These are phyloP conservation scores for Laetiporus sulphureus DNA, from an alignment of 1,284 basidiomycete species.

Conservation along the genomic window DNA sequence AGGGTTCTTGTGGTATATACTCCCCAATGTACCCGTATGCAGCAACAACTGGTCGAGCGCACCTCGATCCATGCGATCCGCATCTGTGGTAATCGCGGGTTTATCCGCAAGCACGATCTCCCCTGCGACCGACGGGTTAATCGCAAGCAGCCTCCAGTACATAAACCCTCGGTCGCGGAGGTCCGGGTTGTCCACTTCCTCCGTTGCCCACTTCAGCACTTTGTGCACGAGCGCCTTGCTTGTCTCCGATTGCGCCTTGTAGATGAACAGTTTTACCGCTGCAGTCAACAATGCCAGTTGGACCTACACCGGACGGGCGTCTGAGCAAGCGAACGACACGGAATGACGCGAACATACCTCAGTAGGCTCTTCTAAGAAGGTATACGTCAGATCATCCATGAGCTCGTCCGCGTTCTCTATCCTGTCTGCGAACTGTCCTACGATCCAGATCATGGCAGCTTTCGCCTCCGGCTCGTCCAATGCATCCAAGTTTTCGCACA, in stretches of 20 bases:
- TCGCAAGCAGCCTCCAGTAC: conserved; percentile 97
- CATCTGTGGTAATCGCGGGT: conserved; percentile 95
- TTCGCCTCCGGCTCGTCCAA: conserved; percentile 96
- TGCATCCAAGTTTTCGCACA: conserved; percentile 89
- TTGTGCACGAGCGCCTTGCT: conserved; percentile 92
- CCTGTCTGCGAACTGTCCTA: conserved; percentile 94
- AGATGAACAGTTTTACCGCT: conserved; percentile 94
- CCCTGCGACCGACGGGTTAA: conserved; percentile 85
- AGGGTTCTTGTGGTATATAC: conserved; percentile 86
- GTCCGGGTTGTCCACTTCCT: conserved; percentile 97
- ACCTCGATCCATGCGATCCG: conserved; percentile 94
- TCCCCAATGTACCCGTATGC: conserved; percentile 79
- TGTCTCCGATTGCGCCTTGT: conserved; percentile 79
- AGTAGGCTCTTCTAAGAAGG: conserved; percentile 89
- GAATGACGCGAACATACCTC: conserved; percentile 52
- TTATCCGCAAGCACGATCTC: conserved; percentile 94
- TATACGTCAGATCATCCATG: conserved; percentile 87
- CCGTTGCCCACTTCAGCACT: conserved; percentile 95
- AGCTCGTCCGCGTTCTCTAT: conserved; percentile 97
- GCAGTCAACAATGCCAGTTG: conserved; percentile 95
- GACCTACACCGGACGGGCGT: conserved; percentile 47
- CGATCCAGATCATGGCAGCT: conserved; percentile 96
- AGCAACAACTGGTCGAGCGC: conserved; percentile 85
- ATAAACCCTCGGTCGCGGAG: conserved; percentile 96
- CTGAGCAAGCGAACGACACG: neutral